Evolutionary conservation across 2,329 filamentous ascomycete genomes (phyloP).

Genomic region (Tolypocladium cylindrosporum): DNA sequence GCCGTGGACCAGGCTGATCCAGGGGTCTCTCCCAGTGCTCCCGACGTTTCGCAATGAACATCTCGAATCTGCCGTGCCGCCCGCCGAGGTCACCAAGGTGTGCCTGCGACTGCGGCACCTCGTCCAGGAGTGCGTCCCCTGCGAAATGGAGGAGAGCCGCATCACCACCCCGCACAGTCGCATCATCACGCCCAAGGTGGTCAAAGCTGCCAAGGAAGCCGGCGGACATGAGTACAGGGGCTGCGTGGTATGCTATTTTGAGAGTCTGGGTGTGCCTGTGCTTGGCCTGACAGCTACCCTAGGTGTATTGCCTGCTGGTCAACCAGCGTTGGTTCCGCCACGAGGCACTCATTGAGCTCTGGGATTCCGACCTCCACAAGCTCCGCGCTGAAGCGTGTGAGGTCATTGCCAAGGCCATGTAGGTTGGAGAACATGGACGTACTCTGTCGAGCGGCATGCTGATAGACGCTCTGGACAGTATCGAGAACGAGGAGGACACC

Average conservation of each 20-base stretch:
- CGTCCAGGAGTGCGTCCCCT: constrained; percentile 81
- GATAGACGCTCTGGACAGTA: constrained; percentile 35
- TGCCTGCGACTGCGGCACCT: constrained; percentile 85
- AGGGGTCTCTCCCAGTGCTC: constrained; percentile 41
- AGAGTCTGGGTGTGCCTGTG: not conserved
- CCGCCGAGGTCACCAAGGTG: constrained; percentile 77
- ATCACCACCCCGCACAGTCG: constrained; percentile 75
- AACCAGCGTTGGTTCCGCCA: constrained; percentile 64
- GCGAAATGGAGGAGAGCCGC: constrained; percentile 68
- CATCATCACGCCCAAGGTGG: constrained; percentile 71
- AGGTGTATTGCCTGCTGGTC: constrained; percentile 68
- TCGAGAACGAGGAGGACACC: constrained; percentile 74
- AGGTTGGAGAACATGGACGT: constrained; percentile 10
- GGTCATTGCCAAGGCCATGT: constrained; percentile 76
- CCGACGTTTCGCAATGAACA: constrained; percentile 49
- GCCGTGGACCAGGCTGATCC: not conserved
- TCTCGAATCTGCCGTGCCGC: constrained; percentile 57
- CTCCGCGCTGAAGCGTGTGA: constrained; percentile 77
- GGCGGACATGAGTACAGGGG: constrained; percentile 63
- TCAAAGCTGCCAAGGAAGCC: constrained; percentile 72
- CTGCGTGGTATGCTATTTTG: constrained; percentile 50
- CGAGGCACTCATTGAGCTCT: constrained; percentile 73
- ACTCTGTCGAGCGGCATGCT: not conserved
- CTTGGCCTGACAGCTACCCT: not conserved
- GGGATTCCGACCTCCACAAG: constrained; percentile 79